Base-by-base conservation (phyloP, 768 basidiomycete species). In the Leccinum rimulosum region DNA sequence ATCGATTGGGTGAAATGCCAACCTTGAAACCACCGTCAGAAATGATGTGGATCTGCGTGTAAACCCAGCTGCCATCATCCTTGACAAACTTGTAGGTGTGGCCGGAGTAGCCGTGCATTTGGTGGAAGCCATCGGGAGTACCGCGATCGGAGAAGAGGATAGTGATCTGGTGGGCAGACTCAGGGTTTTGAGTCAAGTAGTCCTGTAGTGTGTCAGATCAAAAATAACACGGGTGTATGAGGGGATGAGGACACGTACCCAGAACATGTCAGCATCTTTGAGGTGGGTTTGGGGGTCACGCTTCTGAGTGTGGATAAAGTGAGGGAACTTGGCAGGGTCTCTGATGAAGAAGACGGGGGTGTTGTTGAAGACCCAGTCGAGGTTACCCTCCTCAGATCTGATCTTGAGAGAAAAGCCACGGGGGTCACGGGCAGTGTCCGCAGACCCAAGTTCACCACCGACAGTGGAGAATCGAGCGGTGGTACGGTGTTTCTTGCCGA, bases 91-190 rank as follows among this genome's bases (percentile, higher is more conserved):
- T 91, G 81, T 81, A 92, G 33, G 95, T 88, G 81, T 97, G 93
- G 15, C 95, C 92, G 52, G 91, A 91, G 80, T 95, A 97, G 3
- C 94, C 95, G 75, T 98, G 92, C 85, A 86, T 80, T 61, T 87
- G 79, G 75, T 91, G 86, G 77, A 78, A 95, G n/a, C 85, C 94
- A 74, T 87, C 88, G 61, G 96, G 95, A 57, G 93, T 97, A 50
- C 93, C 89, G 68, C 95, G 91, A 75, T 98, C 95, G n/a, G 91
- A 91, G 79, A 97, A 88, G 59, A 93, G 82, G 73, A 95, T 95
- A 83, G 91, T 81, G 67, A 92, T 78, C 76, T 93, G 91, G 73
- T 93, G 91, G 59, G 89, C 91, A 19, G 92, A 90, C 77, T 95
- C 91, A 10, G 91, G 89, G 76, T 92, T 93, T 73, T 91, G 86